phyloP scores from a whole-genome alignment of 2,329 filamentous ascomycete species.

The Chalaropsis ovoidea region DNA sequence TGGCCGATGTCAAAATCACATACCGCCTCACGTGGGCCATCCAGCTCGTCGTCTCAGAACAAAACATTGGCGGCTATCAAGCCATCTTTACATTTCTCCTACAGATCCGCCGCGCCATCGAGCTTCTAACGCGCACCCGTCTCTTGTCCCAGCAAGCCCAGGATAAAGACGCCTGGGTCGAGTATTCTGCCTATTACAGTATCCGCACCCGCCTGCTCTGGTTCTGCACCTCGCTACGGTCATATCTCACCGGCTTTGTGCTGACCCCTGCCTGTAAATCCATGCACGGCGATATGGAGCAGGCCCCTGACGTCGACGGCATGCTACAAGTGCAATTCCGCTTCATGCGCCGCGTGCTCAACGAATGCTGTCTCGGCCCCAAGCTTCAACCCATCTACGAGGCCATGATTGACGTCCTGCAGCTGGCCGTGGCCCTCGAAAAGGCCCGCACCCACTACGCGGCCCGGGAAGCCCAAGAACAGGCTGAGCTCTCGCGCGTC shows the following conservation, averaged over 20 bases:
- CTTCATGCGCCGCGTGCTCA: slow-evolving; percentile 53
- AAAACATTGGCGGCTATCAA: slow-evolving; percentile 57
- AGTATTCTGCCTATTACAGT: slow-evolving; percentile 44
- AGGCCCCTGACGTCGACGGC: slow-evolving; percentile 63
- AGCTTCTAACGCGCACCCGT: slow-evolving; percentile 51
- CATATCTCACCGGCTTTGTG: slow-evolving; percentile 65
- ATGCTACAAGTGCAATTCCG: slow-evolving; percentile 62
- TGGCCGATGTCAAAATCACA: slow-evolving; percentile 54
- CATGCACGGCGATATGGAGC: slow-evolving; percentile 48
- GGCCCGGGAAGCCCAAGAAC: slow-evolving; percentile 34
- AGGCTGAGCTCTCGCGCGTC: slow-evolving; percentile 35
- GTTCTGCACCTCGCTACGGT: slow-evolving; percentile 65
- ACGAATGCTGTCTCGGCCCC: slow-evolving; percentile 58
- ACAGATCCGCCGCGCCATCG: slow-evolving; percentile 62
- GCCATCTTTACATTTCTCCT: slow-evolving; percentile 64
- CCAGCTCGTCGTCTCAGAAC: slow-evolving; percentile 61
- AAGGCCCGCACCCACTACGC: slow-evolving; percentile 43
- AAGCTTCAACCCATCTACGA: slow-evolving; percentile 61
- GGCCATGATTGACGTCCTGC: slow-evolving; percentile 63
- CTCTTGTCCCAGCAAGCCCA: slow-evolving; percentile 36
- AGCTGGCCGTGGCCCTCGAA: slow-evolving; percentile 61
- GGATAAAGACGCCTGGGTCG: slow-evolving; percentile 34
- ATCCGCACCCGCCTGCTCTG: slow-evolving; percentile 62
- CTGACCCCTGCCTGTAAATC: slow-evolving; percentile 49
- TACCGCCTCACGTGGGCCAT: slow-evolving; percentile 60